phyloP scores from a whole-genome alignment of 306 rosid species.

The Hippophae tibetana region DNA sequence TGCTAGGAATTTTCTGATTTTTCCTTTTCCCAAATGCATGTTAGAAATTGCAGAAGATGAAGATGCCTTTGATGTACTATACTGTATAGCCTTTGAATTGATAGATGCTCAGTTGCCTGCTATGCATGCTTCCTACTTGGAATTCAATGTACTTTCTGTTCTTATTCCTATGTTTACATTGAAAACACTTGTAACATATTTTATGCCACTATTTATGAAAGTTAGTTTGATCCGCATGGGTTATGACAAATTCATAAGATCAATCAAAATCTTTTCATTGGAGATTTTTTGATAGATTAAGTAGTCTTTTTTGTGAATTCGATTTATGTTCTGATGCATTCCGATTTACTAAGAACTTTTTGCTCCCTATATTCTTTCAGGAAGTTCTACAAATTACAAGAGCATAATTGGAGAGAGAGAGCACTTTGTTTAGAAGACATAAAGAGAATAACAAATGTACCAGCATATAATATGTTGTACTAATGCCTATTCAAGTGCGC shows the following conservation, averaged over 20 bases:
- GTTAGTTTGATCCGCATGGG: no score
- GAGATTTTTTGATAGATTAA: no score
- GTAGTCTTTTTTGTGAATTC: background rate
- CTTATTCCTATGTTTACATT: background rate
- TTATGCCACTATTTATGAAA: no score
- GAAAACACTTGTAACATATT: no score
- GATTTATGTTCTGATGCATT: background rate
- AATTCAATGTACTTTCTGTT: conserved; percentile 55
- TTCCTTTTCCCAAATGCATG: background rate
- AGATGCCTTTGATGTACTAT: conserved; percentile 71
- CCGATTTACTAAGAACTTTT: background rate
- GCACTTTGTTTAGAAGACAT: conserved; percentile 79
- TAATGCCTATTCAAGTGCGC: conserved; percentile 15
- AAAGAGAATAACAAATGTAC: conserved; percentile 59
- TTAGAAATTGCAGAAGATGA: conserved; percentile 52
- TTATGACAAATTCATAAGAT: no score
- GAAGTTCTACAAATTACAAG: conserved; percentile 75
- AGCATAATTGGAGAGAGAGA: conserved; percentile 76
- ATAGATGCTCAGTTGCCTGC: conserved; percentile 98
- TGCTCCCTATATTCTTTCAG: conserved; percentile 33
- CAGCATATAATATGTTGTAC: conserved; percentile 74
- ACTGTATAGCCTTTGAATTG: conserved; percentile 82
- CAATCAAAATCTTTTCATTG: no score
- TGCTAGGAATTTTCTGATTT: background rate
- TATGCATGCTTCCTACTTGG: conserved; percentile 87